A percentile compares a stretch with the other conserved stretches of the same genome.
phyloP scores from a whole-genome alignment of 768 basidiomycete species.

The Lactarius deliciosus region DNA sequence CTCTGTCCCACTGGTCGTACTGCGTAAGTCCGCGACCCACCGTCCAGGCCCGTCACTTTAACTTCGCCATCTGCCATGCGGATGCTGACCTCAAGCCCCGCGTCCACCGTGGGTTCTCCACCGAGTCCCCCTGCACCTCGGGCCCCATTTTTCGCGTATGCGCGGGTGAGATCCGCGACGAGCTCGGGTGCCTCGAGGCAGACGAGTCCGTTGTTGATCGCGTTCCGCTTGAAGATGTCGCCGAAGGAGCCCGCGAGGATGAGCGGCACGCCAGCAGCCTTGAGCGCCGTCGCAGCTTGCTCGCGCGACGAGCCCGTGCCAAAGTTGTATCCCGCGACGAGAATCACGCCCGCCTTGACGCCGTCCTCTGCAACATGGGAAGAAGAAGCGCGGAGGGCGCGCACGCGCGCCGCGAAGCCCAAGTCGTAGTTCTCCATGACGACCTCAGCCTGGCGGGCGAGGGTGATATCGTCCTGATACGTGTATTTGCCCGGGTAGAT shows the following conservation, averaged over 20 bases:
- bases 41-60: conserved; percentile 43
- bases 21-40: conserved; percentile 56
- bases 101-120: conserved; percentile 83
- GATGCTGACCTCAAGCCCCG: conserved; percentile 62
- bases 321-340: conserved; percentile 96
- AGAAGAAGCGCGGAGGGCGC: conserved; percentile 41
- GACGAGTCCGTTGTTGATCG: conserved; percentile 97
- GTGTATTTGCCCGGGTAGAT: conserved; percentile 99
- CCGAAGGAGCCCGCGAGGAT: conserved; percentile 98
- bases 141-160: conserved; percentile 69
- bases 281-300: conserved; percentile 97
- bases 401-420: conserved; percentile 70
- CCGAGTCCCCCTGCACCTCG: conserved; percentile 76
- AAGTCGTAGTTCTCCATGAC: conserved; percentile 99
- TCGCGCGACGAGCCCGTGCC: conserved; percentile 98
- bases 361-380: conserved; percentile 24
- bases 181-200: conserved; percentile 92
- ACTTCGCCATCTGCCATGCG: conserved; percentile 72
- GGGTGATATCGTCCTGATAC: conserved; percentile 98
- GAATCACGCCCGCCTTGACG: conserved; percentile 62
- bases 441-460: conserved; percentile 88
- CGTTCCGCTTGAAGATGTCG: conserved; percentile 98
- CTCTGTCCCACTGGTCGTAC: conserved; percentile 84
- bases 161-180: conserved; percentile 75
- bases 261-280: conserved; percentile 87